Conservation (phyloP, 202 grass and related monocot species). For the Dendrocalamus latiflorus region DNA sequence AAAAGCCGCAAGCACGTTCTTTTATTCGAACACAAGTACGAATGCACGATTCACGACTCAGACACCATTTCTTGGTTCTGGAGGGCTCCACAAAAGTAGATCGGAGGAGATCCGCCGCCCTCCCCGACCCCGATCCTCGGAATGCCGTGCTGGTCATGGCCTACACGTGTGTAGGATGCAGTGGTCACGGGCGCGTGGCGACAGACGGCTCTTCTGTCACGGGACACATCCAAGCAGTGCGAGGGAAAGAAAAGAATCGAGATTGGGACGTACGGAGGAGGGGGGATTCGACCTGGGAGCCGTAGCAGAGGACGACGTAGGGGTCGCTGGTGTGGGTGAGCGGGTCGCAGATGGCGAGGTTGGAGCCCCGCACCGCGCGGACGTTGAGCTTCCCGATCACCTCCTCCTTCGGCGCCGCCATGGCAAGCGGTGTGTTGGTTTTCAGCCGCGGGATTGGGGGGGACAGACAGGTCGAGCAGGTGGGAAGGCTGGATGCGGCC, state of each 20-base stretch:
- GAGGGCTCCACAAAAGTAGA: no score
- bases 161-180: background rate
- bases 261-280: background rate
- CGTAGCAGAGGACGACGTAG: conserved; percentile 56
- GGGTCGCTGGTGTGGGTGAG: conserved; percentile 67
- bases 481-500: no score
- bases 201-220: background rate
- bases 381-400: conserved; percentile 52
- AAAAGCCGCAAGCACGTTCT: background rate
- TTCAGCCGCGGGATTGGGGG: no score
- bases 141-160: background rate
- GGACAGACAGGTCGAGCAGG: no score
- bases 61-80: background rate
- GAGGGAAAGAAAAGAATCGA: background rate
- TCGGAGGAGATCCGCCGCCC: no score
- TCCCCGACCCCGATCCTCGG: background rate
- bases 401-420: conserved; percentile 39
- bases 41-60: no score
- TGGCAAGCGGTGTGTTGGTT: no score
- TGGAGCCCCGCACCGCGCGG: conserved; percentile 45
- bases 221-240: background rate
- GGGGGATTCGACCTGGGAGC: conserved; percentile 16
- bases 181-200: background rate
- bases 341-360: conserved; percentile 49
- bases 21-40: background rate